A percentile compares a stretch with the other conserved stretches of the same genome.
Conservation (phyloP, 2,329 filamentous ascomycete species). For the Aspergillus pseudoterreus region DNA sequence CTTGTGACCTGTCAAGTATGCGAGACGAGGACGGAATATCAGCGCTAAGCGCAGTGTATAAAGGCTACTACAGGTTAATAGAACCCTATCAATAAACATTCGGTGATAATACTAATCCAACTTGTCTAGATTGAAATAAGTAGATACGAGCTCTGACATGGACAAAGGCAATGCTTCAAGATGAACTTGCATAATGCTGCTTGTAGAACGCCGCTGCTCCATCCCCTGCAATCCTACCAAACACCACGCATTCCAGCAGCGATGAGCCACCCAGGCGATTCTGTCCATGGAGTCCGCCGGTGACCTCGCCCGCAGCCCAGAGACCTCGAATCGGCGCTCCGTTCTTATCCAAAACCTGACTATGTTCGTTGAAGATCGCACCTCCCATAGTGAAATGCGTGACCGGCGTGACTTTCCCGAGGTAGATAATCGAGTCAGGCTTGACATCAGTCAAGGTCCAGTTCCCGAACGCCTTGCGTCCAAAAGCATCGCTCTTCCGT, state of each 20-base stretch:
- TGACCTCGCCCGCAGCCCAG: conserved; percentile 63
- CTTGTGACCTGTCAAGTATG: too few relatives aligned
- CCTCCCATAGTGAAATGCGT: conserved; percentile 67
- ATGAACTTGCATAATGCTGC: conserved; percentile 6
- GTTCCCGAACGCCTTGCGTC: conserved; percentile 51
- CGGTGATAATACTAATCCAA: too few relatives aligned
- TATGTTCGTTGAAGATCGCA: conserved; percentile 53
- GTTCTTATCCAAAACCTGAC: conserved; percentile 47
- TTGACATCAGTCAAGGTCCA: conserved; percentile 52
- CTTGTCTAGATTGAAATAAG: too few relatives aligned
- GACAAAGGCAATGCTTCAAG: neutral
- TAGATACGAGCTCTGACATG: neutral
- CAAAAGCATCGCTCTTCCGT: conserved; percentile 42
- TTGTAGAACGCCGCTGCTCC: conserved; percentile 38
- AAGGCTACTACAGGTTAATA: too few relatives aligned
- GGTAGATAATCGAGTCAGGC: conserved; percentile 52
- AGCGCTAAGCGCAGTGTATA: too few relatives aligned
- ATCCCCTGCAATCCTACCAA: conserved; percentile 56
- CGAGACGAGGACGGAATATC: too few relatives aligned
- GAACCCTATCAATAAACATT: too few relatives aligned
- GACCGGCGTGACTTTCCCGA: conserved; percentile 60
- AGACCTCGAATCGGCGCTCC: conserved; percentile 51
- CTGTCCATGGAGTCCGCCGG: conserved; percentile 61
- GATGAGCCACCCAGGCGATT: conserved; percentile 62
- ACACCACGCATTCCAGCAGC: conserved; percentile 61